Base-by-base conservation (phyloP, 2,329 filamentous ascomycete genomes). In the Teratosphaeria pseudoeucalypti region DNA sequence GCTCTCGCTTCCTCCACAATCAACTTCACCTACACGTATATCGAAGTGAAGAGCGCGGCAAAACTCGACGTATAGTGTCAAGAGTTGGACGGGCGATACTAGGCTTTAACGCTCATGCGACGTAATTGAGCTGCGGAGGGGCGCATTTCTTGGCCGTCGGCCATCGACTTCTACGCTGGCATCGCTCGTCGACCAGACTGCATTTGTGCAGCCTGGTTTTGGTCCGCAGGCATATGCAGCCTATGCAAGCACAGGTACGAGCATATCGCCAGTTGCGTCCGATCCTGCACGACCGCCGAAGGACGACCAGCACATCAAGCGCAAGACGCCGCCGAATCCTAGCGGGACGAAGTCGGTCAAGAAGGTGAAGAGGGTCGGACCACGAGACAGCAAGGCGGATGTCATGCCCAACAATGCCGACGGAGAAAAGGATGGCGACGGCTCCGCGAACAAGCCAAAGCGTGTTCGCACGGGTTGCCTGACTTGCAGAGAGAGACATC, bases 381-480 rank as follows among this genome's bases (percentile, higher is more conserved):
- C 68, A 2, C 62, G 64, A 59, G 64, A 69, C 27, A 61, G 58
- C 58, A 67, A 64, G 60, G 34, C 60, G 27, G 68, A 67, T 27
- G 58, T 55, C 27, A 64, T 65, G 57, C 52, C 61, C 52, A 70
- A 66, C 59, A 70, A 66, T 60, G 70, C 63, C 23, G 69, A 72
- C 58, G 70, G 64, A 59, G 65, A 67, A 52, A 68, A 68, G 57
- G 69, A 70, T 58, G 66, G 62, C 43, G 69, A 70, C 34, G 68
- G 64, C 29, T 65, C 70, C 9, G 70, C 73, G 27, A 74, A 70
- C 63, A 92, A 92, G 73, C 85, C 90, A n/a, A 92, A 87, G 75
- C 82, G 92, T 64, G 90, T 95, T 19, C 85, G 92, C 54, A 96
- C 92, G 2, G 92, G 92, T 43, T 96, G 92, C 72, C 77, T 96